A percentile compares a stretch with the other conserved stretches of the same genome.
phyloP scores from a whole-genome alignment of 2,329 filamentous ascomycete species.

The Penicillium fuscoglaucum region DNA sequence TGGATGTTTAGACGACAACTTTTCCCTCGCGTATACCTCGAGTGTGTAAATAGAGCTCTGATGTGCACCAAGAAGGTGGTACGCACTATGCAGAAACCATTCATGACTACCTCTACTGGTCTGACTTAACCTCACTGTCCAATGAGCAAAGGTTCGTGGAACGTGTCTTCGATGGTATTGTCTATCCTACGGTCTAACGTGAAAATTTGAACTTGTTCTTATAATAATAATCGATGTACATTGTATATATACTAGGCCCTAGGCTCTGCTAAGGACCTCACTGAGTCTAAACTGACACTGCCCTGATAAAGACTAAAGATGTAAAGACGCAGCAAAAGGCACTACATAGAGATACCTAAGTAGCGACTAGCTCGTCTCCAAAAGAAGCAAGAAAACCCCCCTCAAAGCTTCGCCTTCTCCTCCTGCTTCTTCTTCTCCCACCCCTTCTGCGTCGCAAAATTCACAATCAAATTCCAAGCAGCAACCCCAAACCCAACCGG shows the following conservation, averaged over 20 bases:
- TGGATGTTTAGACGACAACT: conserved; percentile 37
- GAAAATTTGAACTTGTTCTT: not conserved
- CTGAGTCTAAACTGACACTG: not conserved
- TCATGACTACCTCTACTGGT: conserved; percentile 2
- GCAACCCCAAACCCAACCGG: conserved; percentile 70
- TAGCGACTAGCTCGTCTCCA: not conserved
- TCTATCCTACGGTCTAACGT: not conserved
- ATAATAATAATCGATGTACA: not conserved
- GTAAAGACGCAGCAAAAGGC: not conserved
- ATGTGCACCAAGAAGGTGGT: conserved; percentile 7
- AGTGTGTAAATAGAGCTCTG: conserved; percentile 69
- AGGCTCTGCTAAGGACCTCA: not conserved
- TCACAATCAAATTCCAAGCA: conserved; percentile 71
- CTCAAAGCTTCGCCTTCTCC: conserved; percentile 58
- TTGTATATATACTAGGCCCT: not conserved
- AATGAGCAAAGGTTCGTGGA: too few species aligned
- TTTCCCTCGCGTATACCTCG: conserved; percentile 60
- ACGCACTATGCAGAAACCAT: conserved; percentile 10
- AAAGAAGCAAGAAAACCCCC: not conserved
- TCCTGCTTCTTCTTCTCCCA: conserved; percentile 65
- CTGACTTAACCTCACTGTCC: too few species aligned
- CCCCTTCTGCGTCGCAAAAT: conserved; percentile 65
- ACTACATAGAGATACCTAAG: not conserved
- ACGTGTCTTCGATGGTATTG: too few species aligned
- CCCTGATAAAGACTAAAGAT: not conserved